A percentile compares a stretch with the other conserved stretches of the same genome.
phyloP scores from a whole-genome alignment of 148 eudicot genomes.

The Cornus controversa region DNA sequence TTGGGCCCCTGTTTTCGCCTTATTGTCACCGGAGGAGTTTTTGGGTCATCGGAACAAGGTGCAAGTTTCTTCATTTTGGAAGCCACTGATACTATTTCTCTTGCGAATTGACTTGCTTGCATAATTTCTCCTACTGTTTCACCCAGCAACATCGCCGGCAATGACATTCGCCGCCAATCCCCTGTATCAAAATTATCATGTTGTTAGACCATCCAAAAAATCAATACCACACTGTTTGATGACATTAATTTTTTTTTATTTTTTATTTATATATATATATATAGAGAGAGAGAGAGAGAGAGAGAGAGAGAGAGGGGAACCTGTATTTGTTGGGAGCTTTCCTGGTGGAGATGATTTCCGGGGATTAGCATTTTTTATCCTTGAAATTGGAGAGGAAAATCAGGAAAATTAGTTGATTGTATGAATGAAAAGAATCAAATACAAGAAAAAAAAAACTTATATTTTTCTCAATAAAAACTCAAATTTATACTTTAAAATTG shows the following conservation, averaged over 20 bases:
- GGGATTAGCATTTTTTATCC: constrained; percentile 49
- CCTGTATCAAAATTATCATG: constrained; percentile 25
- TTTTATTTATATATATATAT: too few relatives aligned
- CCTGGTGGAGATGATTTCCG: constrained; percentile 82
- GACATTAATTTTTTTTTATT: too few relatives aligned
- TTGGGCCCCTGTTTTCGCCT: constrained; percentile 34
- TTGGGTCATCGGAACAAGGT: constrained; percentile 57
- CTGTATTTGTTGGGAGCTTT: constrained; percentile 58
- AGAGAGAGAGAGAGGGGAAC: constrained; percentile 29
- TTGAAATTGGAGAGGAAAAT: constrained; percentile 21
- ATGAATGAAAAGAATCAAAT: not conserved
- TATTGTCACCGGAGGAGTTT: constrained; percentile 69
- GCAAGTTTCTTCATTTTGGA: constrained; percentile 10
- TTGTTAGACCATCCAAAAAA: not conserved
- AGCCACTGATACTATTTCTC: constrained; percentile 41
- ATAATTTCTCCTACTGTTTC: constrained; percentile 86
- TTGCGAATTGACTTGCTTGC: constrained; percentile 66
- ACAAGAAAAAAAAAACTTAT: not conserved
- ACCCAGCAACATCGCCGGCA: constrained; percentile 82
- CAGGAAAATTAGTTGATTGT: constrained; percentile 10
- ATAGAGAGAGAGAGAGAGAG: constrained; percentile 7
- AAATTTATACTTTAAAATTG: constrained; percentile 37
- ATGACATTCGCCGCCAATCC: constrained; percentile 88
- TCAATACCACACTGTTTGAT: not conserved
- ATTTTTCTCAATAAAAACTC: not conserved